These are phyloP conservation scores for Pythium rhizo-oryzae DNA, from an alignment of 352 stramenopile species.

Conservation along the genomic window DNA sequence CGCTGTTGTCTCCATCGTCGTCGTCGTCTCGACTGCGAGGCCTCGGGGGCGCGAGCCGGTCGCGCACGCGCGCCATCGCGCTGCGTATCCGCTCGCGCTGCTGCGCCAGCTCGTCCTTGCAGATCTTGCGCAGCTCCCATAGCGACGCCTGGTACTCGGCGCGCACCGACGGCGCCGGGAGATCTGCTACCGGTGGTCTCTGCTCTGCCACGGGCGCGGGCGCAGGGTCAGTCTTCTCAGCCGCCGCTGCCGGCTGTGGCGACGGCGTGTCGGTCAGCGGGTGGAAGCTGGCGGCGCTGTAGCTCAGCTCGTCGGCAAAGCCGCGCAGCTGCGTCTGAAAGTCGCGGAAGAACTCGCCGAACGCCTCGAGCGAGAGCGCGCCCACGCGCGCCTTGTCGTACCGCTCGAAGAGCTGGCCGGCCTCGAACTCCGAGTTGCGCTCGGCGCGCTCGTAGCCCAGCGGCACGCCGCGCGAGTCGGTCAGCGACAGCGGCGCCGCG, in stretches of 20 bases:
- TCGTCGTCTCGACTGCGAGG: not conserved
- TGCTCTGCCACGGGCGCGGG: not conserved
- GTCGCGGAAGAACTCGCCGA: constrained; percentile 73
- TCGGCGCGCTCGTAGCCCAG: constrained; percentile 72
- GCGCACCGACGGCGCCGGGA: constrained; percentile 5
- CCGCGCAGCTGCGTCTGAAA: constrained; percentile 65
- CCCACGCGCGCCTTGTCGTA: constrained; percentile 69
- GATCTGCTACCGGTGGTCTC: not conserved
- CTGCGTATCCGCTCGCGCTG: constrained; percentile 49
- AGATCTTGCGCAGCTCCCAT: constrained; percentile 65
- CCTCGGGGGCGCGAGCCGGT: not conserved
- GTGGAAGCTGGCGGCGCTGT: constrained; percentile 15
- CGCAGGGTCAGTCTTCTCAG: not conserved
- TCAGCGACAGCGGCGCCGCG: constrained; percentile 55
- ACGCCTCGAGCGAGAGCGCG: constrained; percentile 62
- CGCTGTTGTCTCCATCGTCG: not conserved
- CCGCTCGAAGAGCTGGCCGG: constrained; percentile 80
- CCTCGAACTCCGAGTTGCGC: constrained; percentile 84
- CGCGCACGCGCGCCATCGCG: constrained; percentile 20
- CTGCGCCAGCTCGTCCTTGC: constrained; percentile 51
- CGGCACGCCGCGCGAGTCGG: constrained; percentile 62
- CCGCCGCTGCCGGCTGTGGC: not conserved
- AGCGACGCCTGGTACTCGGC: constrained; percentile 45
- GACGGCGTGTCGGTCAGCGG: not conserved
- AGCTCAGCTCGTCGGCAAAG: constrained; percentile 70